Conservation (phyloP, 331 rosid species). For the Quercus phellos region DNA sequence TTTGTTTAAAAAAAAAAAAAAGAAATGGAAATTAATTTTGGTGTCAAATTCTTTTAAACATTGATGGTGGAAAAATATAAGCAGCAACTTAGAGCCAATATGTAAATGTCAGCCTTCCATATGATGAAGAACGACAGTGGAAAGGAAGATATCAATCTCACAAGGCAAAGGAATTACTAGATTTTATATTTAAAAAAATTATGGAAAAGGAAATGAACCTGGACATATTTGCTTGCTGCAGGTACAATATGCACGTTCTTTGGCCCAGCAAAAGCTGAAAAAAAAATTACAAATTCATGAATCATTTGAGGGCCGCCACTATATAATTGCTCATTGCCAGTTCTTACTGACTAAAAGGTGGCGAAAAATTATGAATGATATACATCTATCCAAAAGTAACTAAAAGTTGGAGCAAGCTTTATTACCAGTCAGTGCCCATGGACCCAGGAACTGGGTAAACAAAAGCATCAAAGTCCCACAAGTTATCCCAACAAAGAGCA, state of each 20-base stretch:
- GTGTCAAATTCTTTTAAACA: neutral
- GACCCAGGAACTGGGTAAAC: constrained; percentile 54
- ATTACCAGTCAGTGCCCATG: constrained; percentile 56
- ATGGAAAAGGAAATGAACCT: constrained; percentile 19
- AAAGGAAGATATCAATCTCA: neutral
- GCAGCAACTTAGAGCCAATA: neutral
- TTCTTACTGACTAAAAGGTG: neutral
- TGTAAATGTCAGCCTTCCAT: neutral
- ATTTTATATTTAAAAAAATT: neutral
- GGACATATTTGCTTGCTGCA: constrained; percentile 42
- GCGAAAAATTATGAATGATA: neutral
- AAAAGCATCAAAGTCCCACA: constrained; percentile 63
- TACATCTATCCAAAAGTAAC: neutral
- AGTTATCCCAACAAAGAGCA: constrained; percentile 62
- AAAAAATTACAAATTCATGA: neutral
- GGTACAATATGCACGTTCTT: constrained; percentile 57
- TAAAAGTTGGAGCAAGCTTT: neutral
- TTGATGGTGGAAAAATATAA: neutral
- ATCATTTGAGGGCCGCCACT: constrained; percentile 4
- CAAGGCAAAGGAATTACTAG: neutral
- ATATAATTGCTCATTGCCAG: neutral
- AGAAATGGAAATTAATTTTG: neutral
- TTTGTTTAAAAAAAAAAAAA: neutral
- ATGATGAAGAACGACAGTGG: neutral
- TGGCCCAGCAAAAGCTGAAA: constrained; percentile 65